phyloP scores from a whole-genome alignment of 495 filamentous ascomycete species.

The Cladorrhinum samala region DNA sequence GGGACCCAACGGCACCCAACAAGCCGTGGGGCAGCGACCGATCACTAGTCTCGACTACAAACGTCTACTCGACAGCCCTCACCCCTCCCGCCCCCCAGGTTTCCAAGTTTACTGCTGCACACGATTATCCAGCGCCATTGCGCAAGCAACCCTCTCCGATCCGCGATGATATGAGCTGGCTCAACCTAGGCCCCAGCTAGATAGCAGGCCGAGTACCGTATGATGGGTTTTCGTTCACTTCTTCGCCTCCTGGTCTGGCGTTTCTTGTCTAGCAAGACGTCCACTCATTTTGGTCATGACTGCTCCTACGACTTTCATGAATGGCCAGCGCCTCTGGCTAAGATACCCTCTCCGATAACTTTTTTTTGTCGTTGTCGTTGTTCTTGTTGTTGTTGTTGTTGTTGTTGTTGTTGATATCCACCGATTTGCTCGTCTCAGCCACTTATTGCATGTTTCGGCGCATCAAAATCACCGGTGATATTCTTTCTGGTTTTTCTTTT shows the following conservation, averaged over 20 bases:
- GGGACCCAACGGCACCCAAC: conserved; percentile 40
- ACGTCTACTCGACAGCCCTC: conserved; percentile 34
- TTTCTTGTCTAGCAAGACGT: not conserved
- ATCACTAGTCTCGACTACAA: conserved; percentile 46
- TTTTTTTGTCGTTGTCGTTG: no score
- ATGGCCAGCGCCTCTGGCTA: not conserved
- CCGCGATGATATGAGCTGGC: conserved; percentile 66
- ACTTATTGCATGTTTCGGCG: not conserved
- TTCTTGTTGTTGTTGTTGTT: no score
- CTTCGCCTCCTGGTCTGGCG: not conserved
- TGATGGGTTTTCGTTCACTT: not conserved
- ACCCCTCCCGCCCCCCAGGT: conserved; percentile 23
- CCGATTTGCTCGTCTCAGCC: not conserved
- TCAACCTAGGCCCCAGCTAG: conserved; percentile 50
- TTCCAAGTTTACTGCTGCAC: conserved; percentile 25
- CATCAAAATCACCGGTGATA: not conserved
- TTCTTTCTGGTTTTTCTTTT: not conserved
- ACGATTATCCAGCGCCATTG: conserved; percentile 29
- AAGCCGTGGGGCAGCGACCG: conserved; percentile 43
- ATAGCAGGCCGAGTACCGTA: not conserved
- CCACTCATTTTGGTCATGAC: conserved; percentile 1
- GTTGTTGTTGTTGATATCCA: no score
- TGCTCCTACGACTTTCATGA: no score
- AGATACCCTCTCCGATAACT: not conserved
- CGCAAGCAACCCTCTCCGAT: conserved; percentile 8